Evolutionary conservation across 495 filamentous ascomycete genomes (phyloP), one percentile per base, ranked within the genome.

Genomic region (Hypoxylon perforatum): DNA sequence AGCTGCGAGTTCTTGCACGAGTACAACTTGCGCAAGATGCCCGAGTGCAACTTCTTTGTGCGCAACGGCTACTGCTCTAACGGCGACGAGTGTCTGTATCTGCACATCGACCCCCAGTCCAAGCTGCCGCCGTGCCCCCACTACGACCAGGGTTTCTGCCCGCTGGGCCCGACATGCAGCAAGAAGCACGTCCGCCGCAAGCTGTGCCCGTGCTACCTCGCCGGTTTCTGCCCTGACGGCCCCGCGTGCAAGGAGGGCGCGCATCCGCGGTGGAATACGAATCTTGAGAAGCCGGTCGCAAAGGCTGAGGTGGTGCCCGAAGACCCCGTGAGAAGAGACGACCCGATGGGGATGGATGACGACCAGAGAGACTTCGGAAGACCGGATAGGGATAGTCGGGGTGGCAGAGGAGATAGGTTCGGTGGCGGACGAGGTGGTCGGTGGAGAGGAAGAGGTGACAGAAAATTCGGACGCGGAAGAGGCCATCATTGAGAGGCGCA

Each of bases 21-120:
- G 80, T 99, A 96, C 84, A 97, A 99, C 83, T 86, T 99, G 67
- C 90, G 95, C 48, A 92, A 93, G 78, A 96, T 97, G 94, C 92
- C 94, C 46, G 95, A 97, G 79, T 99, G 95, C 81, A 95, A 93
- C 73, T 93, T 92, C 71, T 95, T 92, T 69, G 87, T 91, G 14
- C 88, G 92, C 61, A 91, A 93, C 73, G 92, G 91, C 57, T 97
- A 94, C 78, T 99, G 95, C 78, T 90, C 89, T 70, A 96, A 97
- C 77, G 93, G 94, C 68, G 94, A 97, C 77, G 95, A 97, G 79
- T 99, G 95, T 72, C 84, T 97, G 5, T 99, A 97, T 73, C 87
- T 97, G 22, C 95, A 99, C 78, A 90, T 97, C 68, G 91, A 95
- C 59, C 92, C 95, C 17, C 87, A 90, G 46, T 86, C 85, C 18